These are phyloP conservation scores for Copromyces sp. DNA, from an alignment of 495 filamentous ascomycete species.

Conservation along the genomic window DNA sequence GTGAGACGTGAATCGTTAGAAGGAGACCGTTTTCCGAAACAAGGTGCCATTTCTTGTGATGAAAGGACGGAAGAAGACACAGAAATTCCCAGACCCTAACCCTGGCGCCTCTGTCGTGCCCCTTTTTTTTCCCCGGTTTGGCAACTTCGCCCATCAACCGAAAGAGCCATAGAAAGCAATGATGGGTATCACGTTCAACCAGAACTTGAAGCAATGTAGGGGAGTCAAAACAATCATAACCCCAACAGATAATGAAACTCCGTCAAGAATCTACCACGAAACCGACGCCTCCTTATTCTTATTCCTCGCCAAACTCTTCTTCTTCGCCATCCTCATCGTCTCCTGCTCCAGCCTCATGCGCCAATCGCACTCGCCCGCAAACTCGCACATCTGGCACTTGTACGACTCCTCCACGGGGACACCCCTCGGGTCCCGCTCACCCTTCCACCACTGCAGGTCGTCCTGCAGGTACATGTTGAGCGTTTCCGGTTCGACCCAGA, in stretches of 20 bases:
- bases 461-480: constrained; percentile 55
- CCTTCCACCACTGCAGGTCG: constrained; percentile 81
- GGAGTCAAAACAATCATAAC: not conserved
- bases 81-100: not conserved
- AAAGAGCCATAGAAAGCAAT: not conserved
- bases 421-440: constrained; percentile 63
- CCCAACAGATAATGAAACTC: not conserved
- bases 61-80: not conserved
- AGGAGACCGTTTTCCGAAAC: not conserved
- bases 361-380: constrained; percentile 46
- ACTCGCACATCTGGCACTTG: constrained; percentile 64
- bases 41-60: not conserved
- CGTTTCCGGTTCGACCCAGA: constrained; percentile 53
- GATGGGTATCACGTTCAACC: not conserved
- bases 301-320: constrained; percentile 1
- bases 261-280: not conserved
- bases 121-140: not conserved
- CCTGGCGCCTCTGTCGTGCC: not conserved
- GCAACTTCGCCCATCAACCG: not conserved
- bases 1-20: not conserved
- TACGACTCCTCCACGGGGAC: constrained; percentile 82
- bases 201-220: not conserved
- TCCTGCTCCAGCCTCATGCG: constrained; percentile 28
- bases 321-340: constrained; percentile 9
- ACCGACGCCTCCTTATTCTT: not conserved